Evolutionary conservation across 345 rosid species (phyloP).

Genomic region (Lepidium sativum): DNA sequence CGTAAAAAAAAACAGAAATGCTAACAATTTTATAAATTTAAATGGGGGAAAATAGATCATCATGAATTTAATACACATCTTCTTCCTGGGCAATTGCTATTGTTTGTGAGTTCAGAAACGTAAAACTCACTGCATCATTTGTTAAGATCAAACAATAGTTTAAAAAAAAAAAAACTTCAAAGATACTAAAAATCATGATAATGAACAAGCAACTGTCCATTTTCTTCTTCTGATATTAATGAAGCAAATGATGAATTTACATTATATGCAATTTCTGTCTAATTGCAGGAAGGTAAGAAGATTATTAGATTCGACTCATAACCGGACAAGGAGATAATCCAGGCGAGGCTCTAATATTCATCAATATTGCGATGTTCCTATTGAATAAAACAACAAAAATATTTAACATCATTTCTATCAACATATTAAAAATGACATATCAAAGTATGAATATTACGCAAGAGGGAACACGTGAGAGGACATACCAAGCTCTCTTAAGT

Average conservation of each 20-base stretch:
- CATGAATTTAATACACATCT: neutral
- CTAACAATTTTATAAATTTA: too few relatives aligned
- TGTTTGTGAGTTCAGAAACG: neutral
- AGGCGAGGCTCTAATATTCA: neutral
- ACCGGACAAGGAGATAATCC: slow-evolving; percentile 9
- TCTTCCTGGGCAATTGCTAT: neutral
- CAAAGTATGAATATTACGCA: neutral
- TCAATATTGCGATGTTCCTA: slow-evolving; percentile 12
- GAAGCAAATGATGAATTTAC: neutral
- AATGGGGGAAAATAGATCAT: neutral
- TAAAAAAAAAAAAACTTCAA: neutral
- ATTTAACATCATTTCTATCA: neutral
- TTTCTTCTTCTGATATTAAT: neutral
- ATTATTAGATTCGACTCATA: neutral
- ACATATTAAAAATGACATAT: neutral
- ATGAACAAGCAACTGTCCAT: neutral
- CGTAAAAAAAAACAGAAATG: too few relatives aligned
- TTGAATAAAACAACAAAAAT: neutral
- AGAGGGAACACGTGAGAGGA: neutral
- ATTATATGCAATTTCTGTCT: neutral
- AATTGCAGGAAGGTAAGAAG: neutral
- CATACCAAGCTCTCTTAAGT: slow-evolving; percentile 15
- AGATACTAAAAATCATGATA: neutral
- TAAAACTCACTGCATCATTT: neutral
- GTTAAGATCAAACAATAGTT: neutral